These are phyloP conservation scores for Thelonectria blattea DNA, from an alignment of 2,329 filamentous ascomycete species.

Conservation along the genomic window DNA sequence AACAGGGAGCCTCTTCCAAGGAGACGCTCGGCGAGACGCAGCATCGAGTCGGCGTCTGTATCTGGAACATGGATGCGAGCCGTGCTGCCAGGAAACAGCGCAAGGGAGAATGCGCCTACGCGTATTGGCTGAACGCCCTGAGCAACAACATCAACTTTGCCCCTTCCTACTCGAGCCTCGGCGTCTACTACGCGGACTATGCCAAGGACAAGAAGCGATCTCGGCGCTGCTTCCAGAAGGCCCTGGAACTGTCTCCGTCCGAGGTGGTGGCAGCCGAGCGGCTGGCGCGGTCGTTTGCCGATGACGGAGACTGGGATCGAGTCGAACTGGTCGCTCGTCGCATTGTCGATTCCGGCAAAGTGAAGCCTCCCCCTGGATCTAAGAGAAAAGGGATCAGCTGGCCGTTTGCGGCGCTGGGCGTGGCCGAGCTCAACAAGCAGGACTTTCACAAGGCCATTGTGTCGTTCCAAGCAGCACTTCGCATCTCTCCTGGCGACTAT, in stretches of 20 bases:
- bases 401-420: constrained; percentile 92
- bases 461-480: constrained; percentile 87
- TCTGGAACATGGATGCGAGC: constrained; percentile 84
- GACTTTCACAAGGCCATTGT: constrained; percentile 88
- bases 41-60: constrained; percentile 84
- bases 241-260: constrained; percentile 86
- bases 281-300: constrained; percentile 83
- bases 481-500: constrained; percentile 85
- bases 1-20: constrained; percentile 59
- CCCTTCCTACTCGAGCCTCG: constrained; percentile 88
- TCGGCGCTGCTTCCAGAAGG: constrained; percentile 93
- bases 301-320: constrained; percentile 93
- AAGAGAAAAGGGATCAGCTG: constrained; percentile 93
- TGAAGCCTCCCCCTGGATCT: constrained; percentile 87
- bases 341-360: constrained; percentile 93
- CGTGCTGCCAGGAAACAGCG: constrained; percentile 78
- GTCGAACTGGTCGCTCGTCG: constrained; percentile 92
- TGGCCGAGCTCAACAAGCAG: constrained; percentile 93
- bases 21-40: constrained; percentile 85
- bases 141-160: constrained; percentile 89
- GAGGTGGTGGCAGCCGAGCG: constrained; percentile 89
- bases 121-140: constrained; percentile 80
- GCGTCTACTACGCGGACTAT: constrained; percentile 91
- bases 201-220: constrained; percentile 85
- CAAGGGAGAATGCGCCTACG: constrained; percentile 73